Evolutionary conservation across 2,329 filamentous ascomycete genomes (phyloP), one percentile per base, ranked within the genome.

Genomic region (Paramyrothecium sp.): DNA sequence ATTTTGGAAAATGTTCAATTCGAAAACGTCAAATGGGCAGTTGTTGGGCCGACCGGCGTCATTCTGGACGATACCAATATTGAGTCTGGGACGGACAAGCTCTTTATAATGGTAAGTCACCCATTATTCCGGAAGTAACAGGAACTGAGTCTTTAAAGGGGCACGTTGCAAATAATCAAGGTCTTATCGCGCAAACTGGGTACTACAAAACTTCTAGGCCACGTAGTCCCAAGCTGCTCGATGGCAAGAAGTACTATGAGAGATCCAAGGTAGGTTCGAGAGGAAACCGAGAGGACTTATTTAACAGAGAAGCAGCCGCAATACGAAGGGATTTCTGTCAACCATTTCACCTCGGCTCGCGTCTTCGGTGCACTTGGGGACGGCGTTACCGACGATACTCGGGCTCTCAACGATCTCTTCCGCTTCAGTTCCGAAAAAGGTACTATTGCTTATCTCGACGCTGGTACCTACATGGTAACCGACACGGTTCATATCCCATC

Each of bases 301-400:
- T 44, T 61, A n/a, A 62, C 19, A 7, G 13, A 17, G 13, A 7
- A 2, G 7, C 13, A 72, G 79, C 91, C 91, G 7, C 85, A 91
- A 63, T 96, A 95, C 68, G 82, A 86, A 56, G 71, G 80, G 26
- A 66, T 87, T 3, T 74, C 84, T 0, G 78, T 79, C 2, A 78
- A 78, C 2, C 78, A 81, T 7, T 92, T 95, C 68, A 70, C 91
- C 64, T 89, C 86, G 57, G 85, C 91, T 66, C 90, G 89, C 63
- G 78, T 56, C 12, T 59, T 54, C 20, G 66, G 66, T 3, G 66
- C 64, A 26, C 78, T 16, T 78, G 91, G 91, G 60, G 89, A 95
- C 65, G 91, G 90, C 38, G 69, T 71, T 2, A 88, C 89, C 1
- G 91, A 95, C 62, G 91, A 95, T 67, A 93, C 91, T 1, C 78